Evolutionary conservation across 345 rosid genomes (phyloP).

Genomic region (Moricandia arvensis): DNA sequence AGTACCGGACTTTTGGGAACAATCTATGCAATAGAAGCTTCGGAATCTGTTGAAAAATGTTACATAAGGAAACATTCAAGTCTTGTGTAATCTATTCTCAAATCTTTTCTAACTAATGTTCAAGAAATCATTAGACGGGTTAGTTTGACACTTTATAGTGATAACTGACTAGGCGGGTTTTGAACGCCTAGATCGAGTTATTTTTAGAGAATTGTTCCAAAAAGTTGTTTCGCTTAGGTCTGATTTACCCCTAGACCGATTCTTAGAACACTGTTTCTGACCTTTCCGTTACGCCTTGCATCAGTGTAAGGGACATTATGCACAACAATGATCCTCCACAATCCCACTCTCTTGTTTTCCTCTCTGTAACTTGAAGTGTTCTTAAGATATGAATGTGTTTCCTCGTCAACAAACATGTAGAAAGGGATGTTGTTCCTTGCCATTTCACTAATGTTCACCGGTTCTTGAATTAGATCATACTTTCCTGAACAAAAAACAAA

Average conservation of each 20-base stretch:
- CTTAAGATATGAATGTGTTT: conserved; percentile 68
- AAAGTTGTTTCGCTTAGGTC: too few species aligned
- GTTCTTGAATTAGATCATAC: conserved; percentile 79
- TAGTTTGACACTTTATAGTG: not conserved
- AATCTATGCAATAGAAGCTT: conserved; percentile 84
- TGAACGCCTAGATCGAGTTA: too few species aligned
- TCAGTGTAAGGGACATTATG: conserved; percentile 70
- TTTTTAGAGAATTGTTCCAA: too few species aligned
- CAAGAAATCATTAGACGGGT: not conserved
- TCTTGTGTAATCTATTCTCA: not conserved
- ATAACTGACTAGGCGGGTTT: not conserved
- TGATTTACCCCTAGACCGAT: not conserved
- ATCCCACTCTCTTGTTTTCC: conserved; percentile 56
- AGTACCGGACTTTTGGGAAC: conserved; percentile 69
- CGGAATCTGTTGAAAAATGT: conserved; percentile 60
- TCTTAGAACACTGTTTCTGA: conserved; percentile 10
- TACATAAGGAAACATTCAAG: not conserved
- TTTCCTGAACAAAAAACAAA: conserved; percentile 46
- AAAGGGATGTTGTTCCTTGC: conserved; percentile 62
- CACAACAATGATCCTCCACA: conserved; percentile 79
- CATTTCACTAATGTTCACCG: conserved; percentile 59
- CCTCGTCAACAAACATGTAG: conserved; percentile 89
- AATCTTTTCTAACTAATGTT: not conserved
- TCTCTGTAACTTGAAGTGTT: conserved; percentile 52
- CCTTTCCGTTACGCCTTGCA: conserved; percentile 90